phyloP scores from a whole-genome alignment of 371 early-diverging fungal species.

The Chytridiales sp. region DNA sequence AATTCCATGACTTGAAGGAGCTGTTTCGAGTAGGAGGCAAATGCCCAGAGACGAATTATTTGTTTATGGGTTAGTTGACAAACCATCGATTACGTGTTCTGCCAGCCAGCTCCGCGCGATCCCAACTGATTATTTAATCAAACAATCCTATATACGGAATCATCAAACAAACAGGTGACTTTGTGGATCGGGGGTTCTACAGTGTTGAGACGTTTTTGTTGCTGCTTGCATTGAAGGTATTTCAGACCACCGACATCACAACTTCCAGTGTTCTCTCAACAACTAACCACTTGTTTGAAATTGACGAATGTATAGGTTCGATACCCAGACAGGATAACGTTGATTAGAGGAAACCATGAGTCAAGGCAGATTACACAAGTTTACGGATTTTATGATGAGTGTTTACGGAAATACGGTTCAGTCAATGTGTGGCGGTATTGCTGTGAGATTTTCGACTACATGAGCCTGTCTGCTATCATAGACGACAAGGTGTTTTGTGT shows the following conservation, averaged over 20 bases:
- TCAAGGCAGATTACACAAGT: conserved; percentile 99
- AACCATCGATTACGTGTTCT: background rate
- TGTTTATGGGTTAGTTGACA: conserved; percentile 84
- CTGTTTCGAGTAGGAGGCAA: conserved; percentile 93
- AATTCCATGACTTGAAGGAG: conserved; percentile 95
- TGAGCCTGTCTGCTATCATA: conserved; percentile 92
- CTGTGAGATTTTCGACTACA: conserved; percentile 98
- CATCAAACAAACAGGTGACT: conserved; percentile 78
- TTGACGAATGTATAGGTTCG: conserved; percentile 58
- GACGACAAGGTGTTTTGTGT: conserved; percentile 95
- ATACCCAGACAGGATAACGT: conserved; percentile 89
- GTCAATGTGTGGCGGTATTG: conserved; percentile 95
- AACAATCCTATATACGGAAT: no score
- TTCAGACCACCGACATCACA: background rate
- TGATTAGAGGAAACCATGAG: conserved; percentile 99
- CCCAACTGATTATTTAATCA: conserved; percentile 5
- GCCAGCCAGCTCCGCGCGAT: background rate
- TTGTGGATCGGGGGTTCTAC: conserved; percentile 99
- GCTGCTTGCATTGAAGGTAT: conserved; percentile 92
- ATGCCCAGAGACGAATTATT: conserved; percentile 96
- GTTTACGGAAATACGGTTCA: conserved; percentile 96
- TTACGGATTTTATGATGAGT: conserved; percentile 99
- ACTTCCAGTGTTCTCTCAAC: conserved; percentile 4
- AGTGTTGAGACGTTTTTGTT: conserved; percentile 98
- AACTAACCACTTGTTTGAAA: background rate